A percentile compares a stretch with the other conserved stretches of the same genome.
phyloP scores from a whole-genome alignment of 2,329 filamentous ascomycete genomes.

The Xylariaceae sp. region DNA sequence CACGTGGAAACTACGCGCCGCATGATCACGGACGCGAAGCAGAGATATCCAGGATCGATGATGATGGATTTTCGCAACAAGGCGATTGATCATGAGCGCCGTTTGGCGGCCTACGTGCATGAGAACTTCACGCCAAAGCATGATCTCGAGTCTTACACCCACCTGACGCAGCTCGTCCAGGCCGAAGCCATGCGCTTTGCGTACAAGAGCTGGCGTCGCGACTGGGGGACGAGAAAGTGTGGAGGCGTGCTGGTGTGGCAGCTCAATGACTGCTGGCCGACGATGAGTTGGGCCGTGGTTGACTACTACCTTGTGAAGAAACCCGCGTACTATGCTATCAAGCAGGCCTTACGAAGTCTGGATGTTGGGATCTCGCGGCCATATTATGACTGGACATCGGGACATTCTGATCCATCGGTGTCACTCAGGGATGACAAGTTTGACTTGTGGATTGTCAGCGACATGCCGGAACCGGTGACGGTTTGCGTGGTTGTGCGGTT shows the following conservation, averaged over 20 bases:
- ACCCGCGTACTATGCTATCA: constrained; percentile 53
- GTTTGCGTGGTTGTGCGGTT: constrained; percentile 34
- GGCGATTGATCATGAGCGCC: constrained; percentile 67
- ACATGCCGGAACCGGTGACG: constrained; percentile 22
- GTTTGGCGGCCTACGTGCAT: constrained; percentile 68
- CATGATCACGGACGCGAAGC: constrained; percentile 51
- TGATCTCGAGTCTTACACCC: constrained; percentile 45
- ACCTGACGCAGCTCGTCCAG: constrained; percentile 50
- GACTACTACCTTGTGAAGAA: constrained; percentile 63
- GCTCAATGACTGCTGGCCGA: constrained; percentile 66
- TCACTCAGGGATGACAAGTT: constrained; percentile 36
- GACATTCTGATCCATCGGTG: constrained; percentile 39
- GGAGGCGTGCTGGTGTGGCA: constrained; percentile 64
- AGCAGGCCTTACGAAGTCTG: constrained; percentile 49
- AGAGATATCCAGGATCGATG: constrained; percentile 61
- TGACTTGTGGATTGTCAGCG: constrained; percentile 42
- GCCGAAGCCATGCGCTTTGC: constrained; percentile 47
- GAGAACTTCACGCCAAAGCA: constrained; percentile 62
- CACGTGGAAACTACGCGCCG: constrained; percentile 64
- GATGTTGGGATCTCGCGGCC: constrained; percentile 50
- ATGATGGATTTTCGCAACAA: constrained; percentile 81
- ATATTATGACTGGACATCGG: constrained; percentile 41
- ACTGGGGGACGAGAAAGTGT: constrained; percentile 58
- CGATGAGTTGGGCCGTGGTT: constrained; percentile 60
- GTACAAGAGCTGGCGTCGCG: constrained; percentile 53